These are phyloP conservation scores for Amniculicola lignicola DNA, from an alignment of 495 filamentous ascomycete genomes.

Conservation along the genomic window DNA sequence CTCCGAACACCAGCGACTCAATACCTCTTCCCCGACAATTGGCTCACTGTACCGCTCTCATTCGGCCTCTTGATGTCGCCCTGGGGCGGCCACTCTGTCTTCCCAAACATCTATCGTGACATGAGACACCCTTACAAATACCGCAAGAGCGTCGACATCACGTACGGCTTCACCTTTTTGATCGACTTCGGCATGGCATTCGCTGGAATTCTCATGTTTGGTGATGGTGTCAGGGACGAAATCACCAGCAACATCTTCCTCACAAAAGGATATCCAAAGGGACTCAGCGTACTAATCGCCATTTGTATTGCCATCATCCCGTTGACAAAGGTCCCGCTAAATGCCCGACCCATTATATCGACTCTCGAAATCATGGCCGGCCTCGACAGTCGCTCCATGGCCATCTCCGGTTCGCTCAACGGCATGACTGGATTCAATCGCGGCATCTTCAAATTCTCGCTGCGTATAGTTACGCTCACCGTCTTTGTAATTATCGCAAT, in stretches of 20 bases:
- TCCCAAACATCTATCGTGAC: slow-evolving; percentile 95
- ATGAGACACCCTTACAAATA: slow-evolving; percentile 95
- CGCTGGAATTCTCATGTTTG: slow-evolving; percentile 89
- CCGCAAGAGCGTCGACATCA: slow-evolving; percentile 67
- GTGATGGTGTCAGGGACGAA: slow-evolving; percentile 77
- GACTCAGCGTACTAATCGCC: slow-evolving; percentile 71
- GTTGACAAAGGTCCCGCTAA: slow-evolving; percentile 88
- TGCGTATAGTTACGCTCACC: slow-evolving; percentile 59
- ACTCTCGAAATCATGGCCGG: slow-evolving; percentile 79
- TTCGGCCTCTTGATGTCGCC: slow-evolving; percentile 96
- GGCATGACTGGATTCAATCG: slow-evolving; percentile 58
- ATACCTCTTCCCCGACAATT: slow-evolving; percentile 75
- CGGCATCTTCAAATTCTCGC: slow-evolving; percentile 54
- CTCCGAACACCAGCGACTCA: slow-evolving; percentile 78
- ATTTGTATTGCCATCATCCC: slow-evolving; percentile 89
- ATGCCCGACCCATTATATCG: slow-evolving; percentile 81
- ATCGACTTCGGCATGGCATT: slow-evolving; percentile 79
- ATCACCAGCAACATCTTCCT: slow-evolving; percentile 84
- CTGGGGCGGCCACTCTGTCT: slow-evolving; percentile 93
- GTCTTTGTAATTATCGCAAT: slow-evolving; percentile 69
- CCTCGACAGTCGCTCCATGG: slow-evolving; percentile 56
- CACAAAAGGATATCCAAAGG: slow-evolving; percentile 69
- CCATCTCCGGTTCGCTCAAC: slow-evolving; percentile 46
- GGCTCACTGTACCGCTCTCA: slow-evolving; percentile 84
- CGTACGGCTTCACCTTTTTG: slow-evolving; percentile 84